These are phyloP conservation scores for Chrysanthemum makinoi DNA, from an alignment of 129 eudicot species.

Conservation along the genomic window DNA sequence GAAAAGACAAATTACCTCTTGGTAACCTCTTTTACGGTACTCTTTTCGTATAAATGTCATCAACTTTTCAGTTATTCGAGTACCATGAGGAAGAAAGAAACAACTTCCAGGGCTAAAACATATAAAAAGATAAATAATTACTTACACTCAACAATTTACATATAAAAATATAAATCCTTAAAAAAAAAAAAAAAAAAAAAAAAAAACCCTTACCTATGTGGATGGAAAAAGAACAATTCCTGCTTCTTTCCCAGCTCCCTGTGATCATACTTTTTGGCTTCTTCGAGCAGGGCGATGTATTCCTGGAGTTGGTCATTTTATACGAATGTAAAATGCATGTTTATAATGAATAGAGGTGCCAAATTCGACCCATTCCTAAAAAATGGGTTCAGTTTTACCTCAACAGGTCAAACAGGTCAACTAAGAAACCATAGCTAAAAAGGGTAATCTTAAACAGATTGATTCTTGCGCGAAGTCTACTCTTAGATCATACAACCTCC, in stretches of 20 bases:
- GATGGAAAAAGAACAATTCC: constrained; percentile 95
- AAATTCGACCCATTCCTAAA: too few species aligned
- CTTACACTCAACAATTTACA: background rate
- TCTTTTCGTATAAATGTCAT: constrained; percentile 54
- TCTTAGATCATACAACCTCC: too few species aligned
- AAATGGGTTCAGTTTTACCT: too few species aligned
- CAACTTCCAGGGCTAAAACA: constrained; percentile 85
- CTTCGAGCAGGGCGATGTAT: constrained; percentile 70
- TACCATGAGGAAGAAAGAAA: constrained; percentile 84
- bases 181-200: background rate
- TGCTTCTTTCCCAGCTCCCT: constrained; percentile 79
- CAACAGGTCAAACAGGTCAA: too few species aligned
- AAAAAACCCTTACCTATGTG: constrained; percentile 53
- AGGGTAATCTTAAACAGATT: too few species aligned
- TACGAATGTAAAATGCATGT: background rate
- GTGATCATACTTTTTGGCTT: constrained; percentile 96
- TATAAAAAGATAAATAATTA: background rate
- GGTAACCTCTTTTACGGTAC: constrained; percentile 75
- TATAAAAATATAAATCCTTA: background rate
- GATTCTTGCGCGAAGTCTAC: too few species aligned
- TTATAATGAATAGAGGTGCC: background rate
- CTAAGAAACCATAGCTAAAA: too few species aligned
- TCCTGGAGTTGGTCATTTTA: constrained; percentile 45
- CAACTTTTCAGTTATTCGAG: constrained; percentile 69
- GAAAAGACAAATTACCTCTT: constrained; percentile 42